Evolutionary conservation across 768 basidiomycete species (phyloP), one percentile per base, ranked within the genome.

Genomic region (Dentipellis fragilis): DNA sequence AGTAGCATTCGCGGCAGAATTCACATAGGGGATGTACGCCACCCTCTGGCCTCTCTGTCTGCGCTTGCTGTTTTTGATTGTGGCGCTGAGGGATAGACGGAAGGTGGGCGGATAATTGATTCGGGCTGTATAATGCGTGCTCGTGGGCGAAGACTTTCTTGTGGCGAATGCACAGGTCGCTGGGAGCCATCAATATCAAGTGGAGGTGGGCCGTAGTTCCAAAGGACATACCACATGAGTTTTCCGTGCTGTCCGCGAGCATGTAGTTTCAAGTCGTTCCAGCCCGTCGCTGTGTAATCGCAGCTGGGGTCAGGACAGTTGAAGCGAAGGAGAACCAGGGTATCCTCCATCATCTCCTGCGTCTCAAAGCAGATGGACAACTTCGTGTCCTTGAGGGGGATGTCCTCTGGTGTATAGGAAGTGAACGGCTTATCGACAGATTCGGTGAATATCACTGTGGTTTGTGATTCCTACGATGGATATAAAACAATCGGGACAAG

Each of bases 61-160:
- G 67, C 10, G 54, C 64, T 29, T 29, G 29, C 36, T 56, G 72
- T 54, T 73, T 75, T 57, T 71, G 67, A 47, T 66, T 64, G 36
- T 49, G 48, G 14, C 71, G 66, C 52, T 71, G 72, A 21, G 72
- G 73, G 65, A 84, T 76, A 0, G 89, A 88, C 0, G 93, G 93
- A 4, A 95, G 73, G 67, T 97, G 93, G 3, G 80, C 57, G 7
- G 80, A 74, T 4, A 95, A 72, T 64, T 84, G 58, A 67, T 77
- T 71, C 6, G 79, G 75, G 1, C 83, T 75, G 66, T 95, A 99
- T 23, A 96, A 67, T 1, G 84, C 80, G 65, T 97, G 95, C 68
- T 99, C 95, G 69, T 99, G 94, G 1, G 90, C 76, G 67, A 99
- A 99, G 39, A 98, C 87, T 63, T 96, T 96, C 72, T 97, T 94